Percentiles rank a stretch among this genome's conserved stretches.
phyloP scores from a whole-genome alignment of 2,329 filamentous ascomycete species.

The Teratosphaeria epicoccoides region DNA sequence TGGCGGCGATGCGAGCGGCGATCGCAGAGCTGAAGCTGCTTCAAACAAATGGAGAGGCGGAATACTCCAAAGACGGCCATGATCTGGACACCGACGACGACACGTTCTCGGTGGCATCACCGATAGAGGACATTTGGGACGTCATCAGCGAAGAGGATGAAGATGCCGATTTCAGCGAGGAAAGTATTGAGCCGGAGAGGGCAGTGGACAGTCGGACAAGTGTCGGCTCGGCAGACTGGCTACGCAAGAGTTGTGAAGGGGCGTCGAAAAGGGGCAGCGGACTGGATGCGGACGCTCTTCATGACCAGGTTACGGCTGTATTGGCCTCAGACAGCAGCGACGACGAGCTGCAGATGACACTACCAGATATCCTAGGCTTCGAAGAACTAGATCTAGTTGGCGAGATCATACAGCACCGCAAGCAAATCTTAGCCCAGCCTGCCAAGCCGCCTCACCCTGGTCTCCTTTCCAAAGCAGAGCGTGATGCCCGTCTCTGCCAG shows the following conservation, averaged over 20 bases:
- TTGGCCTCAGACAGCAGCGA: slow-evolving; percentile 59
- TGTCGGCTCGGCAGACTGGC: slow-evolving; percentile 47
- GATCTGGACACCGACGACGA: slow-evolving; percentile 58
- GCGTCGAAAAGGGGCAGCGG: slow-evolving; percentile 56
- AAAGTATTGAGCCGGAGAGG: slow-evolving; percentile 41
- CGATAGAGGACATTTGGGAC: slow-evolving; percentile 82
- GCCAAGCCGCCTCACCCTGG: slow-evolving; percentile 32
- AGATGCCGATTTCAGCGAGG: slow-evolving; percentile 55
- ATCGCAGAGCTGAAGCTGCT: slow-evolving; percentile 60
- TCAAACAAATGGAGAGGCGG: slow-evolving; percentile 31
- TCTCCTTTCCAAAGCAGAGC: slow-evolving; percentile 64
- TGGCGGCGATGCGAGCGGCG: slow-evolving; percentile 75
- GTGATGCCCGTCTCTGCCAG: slow-evolving; percentile 65
- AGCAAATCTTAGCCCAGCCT: slow-evolving; percentile 46
- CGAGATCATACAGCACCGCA: slow-evolving; percentile 70
- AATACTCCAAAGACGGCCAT: slow-evolving; percentile 36
- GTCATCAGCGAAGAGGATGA: slow-evolving; percentile 64
- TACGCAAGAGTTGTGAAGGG: slow-evolving; percentile 55
- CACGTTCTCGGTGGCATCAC: slow-evolving; percentile 49
- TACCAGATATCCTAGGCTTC: slow-evolving; percentile 85
- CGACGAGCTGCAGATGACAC: slow-evolving; percentile 79
- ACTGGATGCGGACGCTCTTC: slow-evolving; percentile 58
- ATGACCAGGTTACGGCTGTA: slow-evolving; percentile 65
- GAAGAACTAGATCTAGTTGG: slow-evolving; percentile 89
- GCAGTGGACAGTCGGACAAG: slow-evolving; percentile 37